phyloP scores from a whole-genome alignment of 352 stramenopile genomes.

The Phytophthora rubi region DNA sequence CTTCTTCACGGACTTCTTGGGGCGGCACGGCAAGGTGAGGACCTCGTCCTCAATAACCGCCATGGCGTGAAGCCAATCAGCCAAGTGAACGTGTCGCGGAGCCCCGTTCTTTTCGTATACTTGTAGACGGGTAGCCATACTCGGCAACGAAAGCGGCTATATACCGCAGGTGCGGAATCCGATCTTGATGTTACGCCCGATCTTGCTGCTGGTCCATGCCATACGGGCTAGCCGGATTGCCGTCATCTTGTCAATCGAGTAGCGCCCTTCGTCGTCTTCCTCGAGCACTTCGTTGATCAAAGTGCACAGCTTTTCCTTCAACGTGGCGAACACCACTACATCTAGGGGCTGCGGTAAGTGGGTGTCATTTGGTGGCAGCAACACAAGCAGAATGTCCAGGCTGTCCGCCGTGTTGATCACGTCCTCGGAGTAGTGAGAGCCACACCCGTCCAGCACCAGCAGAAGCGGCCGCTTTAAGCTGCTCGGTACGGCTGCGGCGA shows the following conservation, averaged over 20 bases:
- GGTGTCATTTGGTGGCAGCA: not conserved
- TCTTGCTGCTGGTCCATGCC: not conserved
- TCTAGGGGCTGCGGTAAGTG: not conserved
- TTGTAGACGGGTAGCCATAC: not conserved
- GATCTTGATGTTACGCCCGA: not conserved
- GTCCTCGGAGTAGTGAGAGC: not conserved
- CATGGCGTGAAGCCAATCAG: too few species aligned
- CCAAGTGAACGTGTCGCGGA: not conserved
- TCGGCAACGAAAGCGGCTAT: not conserved
- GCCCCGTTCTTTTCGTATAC: not conserved
- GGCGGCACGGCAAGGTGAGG: too few species aligned
- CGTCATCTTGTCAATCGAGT: not conserved
- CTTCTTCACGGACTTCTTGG: too few species aligned
- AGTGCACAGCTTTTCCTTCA: not conserved
- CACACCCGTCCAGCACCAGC: not conserved
- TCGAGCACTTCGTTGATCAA: conserved; percentile 4
- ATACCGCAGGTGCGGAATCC: not conserved
- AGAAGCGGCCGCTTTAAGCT: too few species aligned
- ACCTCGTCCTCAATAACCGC: too few species aligned
- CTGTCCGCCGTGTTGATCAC: not conserved
- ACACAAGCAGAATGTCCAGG: not conserved
- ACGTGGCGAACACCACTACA: not conserved
- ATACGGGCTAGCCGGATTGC: not conserved
- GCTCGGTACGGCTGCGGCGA: too few species aligned
- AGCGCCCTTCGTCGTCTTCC: not conserved